Percentiles rank a stretch among this genome's conserved stretches.
These are phyloP conservation scores for Albizia julibrissin DNA, from an alignment of 306 rosid genomes.

Conservation along the genomic window DNA sequence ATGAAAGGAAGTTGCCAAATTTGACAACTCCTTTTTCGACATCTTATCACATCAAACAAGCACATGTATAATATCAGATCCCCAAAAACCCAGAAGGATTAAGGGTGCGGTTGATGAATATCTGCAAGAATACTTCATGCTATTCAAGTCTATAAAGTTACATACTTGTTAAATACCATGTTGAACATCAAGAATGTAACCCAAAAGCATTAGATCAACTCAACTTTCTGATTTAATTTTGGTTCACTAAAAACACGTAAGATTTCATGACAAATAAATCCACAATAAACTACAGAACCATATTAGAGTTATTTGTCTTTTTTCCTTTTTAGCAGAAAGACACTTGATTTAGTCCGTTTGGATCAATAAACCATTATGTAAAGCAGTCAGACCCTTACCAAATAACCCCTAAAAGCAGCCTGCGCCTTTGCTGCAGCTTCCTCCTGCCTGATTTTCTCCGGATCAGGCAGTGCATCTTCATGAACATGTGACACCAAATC, in stretches of 20 bases:
- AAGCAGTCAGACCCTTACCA: slow-evolving; percentile 54
- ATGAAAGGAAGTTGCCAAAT: neutral
- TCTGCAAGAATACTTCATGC: neutral
- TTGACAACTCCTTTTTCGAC: slow-evolving; percentile 10
- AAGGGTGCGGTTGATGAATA: neutral
- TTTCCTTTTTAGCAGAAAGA: neutral
- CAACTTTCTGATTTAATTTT: neutral
- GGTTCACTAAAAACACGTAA: slow-evolving; percentile 9
- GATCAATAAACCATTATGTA: slow-evolving; percentile 11
- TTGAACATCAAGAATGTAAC: slow-evolving; percentile 1
- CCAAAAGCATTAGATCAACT: slow-evolving; percentile 13
- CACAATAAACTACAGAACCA: neutral
- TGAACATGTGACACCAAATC: slow-evolving; percentile 50
- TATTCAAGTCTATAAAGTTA: neutral
- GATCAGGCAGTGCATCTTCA: slow-evolving; percentile 60
- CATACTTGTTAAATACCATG: slow-evolving; percentile 1
- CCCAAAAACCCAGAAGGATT: neutral
- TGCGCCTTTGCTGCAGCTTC: slow-evolving; percentile 90
- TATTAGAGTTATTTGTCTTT: neutral
- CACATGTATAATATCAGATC: slow-evolving; percentile 1
- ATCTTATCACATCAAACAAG: slow-evolving; percentile 6
- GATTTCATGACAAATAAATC: slow-evolving; percentile 11
- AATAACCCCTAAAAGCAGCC: slow-evolving; percentile 97
- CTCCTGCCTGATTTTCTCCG: slow-evolving; percentile 70
- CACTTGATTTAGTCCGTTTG: neutral